A percentile compares a stretch with the other conserved stretches of the same genome.
Evolutionary conservation across 129 eudicot species (phyloP).

Genomic region (Escallonia herrerae): DNA sequence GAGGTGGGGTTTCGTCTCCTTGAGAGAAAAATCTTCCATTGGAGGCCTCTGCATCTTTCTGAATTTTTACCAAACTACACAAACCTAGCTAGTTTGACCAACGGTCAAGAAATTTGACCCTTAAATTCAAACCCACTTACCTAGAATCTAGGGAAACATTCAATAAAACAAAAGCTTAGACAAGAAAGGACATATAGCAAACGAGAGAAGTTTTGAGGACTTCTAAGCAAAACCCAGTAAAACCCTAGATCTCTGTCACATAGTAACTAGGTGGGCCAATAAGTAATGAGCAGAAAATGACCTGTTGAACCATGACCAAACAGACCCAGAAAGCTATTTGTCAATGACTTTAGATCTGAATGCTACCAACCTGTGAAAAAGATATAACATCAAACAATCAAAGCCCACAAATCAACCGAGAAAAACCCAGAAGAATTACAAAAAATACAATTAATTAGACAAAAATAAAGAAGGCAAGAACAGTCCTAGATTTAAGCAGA

Average conservation of each 20-base stretch:
- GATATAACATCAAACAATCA: not conserved
- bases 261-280: not conserved
- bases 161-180: conserved; percentile 1
- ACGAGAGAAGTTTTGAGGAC: not conserved
- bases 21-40: conserved; percentile 52
- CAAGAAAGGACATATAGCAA: not conserved
- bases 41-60: conserved; percentile 63
- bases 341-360: conserved; percentile 44
- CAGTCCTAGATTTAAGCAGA: conserved; percentile 1
- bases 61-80: conserved; percentile 3
- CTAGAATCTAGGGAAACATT: not conserved
- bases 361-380: conserved; percentile 29
- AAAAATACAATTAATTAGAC: not conserved
- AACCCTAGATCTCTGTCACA: conserved; percentile 20
- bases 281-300: not conserved
- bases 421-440: not conserved
- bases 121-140: not conserved
- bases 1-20: conserved; percentile 73
- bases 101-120: not conserved
- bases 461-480: not conserved
- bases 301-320: conserved; percentile 5
- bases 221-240: not conserved
- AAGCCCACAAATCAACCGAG: conserved; percentile 10
- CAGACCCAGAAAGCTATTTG: conserved; percentile 4
- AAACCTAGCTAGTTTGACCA: not conserved